Conservation (phyloP, 2,329 filamentous ascomycete genomes). For the Pleurostoma richardsiae region DNA sequence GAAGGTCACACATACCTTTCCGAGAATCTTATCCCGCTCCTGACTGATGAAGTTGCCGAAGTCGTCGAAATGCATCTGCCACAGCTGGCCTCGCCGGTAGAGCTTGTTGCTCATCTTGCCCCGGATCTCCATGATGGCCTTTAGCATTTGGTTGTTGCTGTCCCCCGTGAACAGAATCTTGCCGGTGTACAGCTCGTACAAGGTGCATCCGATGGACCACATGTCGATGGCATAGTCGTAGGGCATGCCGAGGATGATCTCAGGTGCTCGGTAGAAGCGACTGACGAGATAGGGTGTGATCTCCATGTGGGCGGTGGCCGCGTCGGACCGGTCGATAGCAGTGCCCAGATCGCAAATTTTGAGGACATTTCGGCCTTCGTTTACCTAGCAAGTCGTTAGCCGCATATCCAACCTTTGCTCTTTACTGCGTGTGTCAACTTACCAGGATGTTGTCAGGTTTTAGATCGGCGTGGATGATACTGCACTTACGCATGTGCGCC, state of each 20-base stretch:
- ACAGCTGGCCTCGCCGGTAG: conserved; percentile 75
- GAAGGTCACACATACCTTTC: conserved; percentile 54
- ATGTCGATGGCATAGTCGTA: conserved; percentile 94
- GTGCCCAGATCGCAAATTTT: conserved; percentile 97
- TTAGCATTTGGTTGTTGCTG: conserved; percentile 98
- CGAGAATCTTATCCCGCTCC: conserved; percentile 82
- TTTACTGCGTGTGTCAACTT: conserved; percentile 14
- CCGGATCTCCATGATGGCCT: conserved; percentile 91
- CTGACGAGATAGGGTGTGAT: conserved; percentile 94
- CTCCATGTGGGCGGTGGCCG: conserved; percentile 66
- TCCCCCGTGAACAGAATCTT: conserved; percentile 94
- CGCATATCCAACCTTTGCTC: neutral
- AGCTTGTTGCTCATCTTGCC: conserved; percentile 89
- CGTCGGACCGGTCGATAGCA: conserved; percentile 84
- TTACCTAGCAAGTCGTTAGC: conserved; percentile 48
- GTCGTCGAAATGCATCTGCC: conserved; percentile 77
- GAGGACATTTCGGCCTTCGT: conserved; percentile 74
- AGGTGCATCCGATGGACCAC: conserved; percentile 96
- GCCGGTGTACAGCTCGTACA: conserved; percentile 95
- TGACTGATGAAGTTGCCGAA: conserved; percentile 78
- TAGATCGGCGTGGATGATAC: conserved; percentile 90
- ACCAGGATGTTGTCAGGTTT: conserved; percentile 97
- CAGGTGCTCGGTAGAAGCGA: conserved; percentile 93
- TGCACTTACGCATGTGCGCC: conserved; percentile 82
- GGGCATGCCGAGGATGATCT: conserved; percentile 94